These are phyloP conservation scores for Polyporus tsugae DNA, from an alignment of 1,284 basidiomycete genomes.

Conservation along the genomic window DNA sequence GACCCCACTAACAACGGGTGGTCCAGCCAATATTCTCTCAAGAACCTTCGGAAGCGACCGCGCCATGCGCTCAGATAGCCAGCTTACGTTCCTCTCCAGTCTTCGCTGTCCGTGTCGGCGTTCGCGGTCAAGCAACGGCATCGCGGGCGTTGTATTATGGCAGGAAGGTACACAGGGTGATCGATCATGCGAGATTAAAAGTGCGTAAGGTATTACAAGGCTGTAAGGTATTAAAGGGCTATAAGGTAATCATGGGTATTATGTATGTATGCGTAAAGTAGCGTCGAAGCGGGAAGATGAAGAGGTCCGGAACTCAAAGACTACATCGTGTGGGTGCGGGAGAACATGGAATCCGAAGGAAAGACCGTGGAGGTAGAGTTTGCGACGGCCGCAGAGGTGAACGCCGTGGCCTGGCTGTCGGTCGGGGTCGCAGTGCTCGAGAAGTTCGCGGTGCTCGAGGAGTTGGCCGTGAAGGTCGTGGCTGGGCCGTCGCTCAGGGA, in stretches of 20 bases:
- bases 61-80: background rate
- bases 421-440: slow-evolving; percentile 1
- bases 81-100: background rate
- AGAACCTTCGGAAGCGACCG: background rate
- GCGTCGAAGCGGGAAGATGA: background rate
- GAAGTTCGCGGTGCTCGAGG: background rate
- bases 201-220: background rate
- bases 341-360: background rate
- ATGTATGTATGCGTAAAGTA: background rate
- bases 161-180: background rate
- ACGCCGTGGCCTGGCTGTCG: background rate
- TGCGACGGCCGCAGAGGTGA: background rate
- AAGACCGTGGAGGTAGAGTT: background rate
- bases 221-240: background rate
- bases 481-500: background rate
- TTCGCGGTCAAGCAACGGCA: background rate
- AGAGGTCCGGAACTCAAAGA: background rate
- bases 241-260: background rate
- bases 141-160: background rate
- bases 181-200: background rate
- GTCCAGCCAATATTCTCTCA: background rate
- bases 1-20: background rate
- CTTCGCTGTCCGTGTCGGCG: background rate
- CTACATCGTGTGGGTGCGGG: background rate
- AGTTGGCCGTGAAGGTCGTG: background rate